Base-by-base conservation (phyloP, 805 yeast genomes). In the Nakazawaea sp. region DNA sequence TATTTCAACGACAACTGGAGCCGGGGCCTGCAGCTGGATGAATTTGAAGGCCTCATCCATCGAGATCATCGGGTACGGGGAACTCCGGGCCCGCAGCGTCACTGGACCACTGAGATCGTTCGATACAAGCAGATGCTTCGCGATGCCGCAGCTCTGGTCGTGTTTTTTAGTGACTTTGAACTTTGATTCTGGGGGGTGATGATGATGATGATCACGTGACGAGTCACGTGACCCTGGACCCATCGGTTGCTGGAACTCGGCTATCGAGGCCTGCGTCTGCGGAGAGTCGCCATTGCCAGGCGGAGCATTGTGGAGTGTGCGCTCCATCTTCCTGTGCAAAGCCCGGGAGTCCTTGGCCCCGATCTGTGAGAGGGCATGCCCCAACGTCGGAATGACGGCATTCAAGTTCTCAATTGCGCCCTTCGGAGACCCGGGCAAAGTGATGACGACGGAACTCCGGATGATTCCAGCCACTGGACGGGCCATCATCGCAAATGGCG, bases 361-460 rank as follows among this genome's bases (percentile, higher is more conserved):
- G 10, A 63, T 42, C 36, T 70, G 68, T 7, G 48, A 43, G 30
- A 71, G 43, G 0, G 75, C 74, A 49, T 72, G 78, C 1, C 60
- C 58, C 27, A 72, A 43, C 2, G 62, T 55, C 1, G 45, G 51
- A 1, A 59, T 30, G 9, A 72, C 41, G 0, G 73, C 66, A 12
- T 50, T 53, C 21, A 69, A 42, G 42, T 68, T 68, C 46, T 72
- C 78, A 1, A 42, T 43, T 0, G 72, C 70, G 1, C 66, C 78
- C 40, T 61, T 68, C 1, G 73, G 71, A 1, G 75, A 69, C 0
- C 79, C 79, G 0, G 79, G 79, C 3, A 72, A 50, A 0, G 77
- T 68, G 10, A 72, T 45, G 0, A 72, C 52, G 28, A 72, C 43
- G 0, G 66, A 42, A 17, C 56, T 48, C 19, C 54, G 52, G 11